These are phyloP conservation scores for Penicillium bialowiezense DNA, from an alignment of 495 filamentous ascomycete species.

Conservation along the genomic window DNA sequence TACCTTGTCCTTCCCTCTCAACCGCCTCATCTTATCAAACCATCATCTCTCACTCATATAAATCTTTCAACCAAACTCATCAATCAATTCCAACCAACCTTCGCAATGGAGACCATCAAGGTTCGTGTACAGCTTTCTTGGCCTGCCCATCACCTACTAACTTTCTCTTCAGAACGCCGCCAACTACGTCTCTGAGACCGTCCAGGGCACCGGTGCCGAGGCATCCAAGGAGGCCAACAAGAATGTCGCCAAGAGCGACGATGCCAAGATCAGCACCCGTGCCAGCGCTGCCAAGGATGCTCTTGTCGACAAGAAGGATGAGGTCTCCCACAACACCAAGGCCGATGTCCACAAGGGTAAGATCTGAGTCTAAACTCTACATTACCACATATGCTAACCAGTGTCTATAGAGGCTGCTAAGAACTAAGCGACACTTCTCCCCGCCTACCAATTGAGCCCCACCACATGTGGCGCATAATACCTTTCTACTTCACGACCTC, in stretches of 20 bases:
- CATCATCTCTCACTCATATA: neutral
- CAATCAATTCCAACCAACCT: neutral
- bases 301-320: slow-evolving; percentile 12
- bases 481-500: neutral
- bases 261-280: slow-evolving; percentile 9
- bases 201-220: slow-evolving; percentile 11
- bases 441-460: neutral
- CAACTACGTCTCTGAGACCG: slow-evolving; percentile 12
- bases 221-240: slow-evolving; percentile 17
- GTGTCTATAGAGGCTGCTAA: slow-evolving; percentile 1
- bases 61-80: neutral
- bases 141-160: neutral
- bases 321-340: slow-evolving; percentile 9
- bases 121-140: neutral
- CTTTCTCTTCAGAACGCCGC: slow-evolving; percentile 2
- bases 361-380: neutral
- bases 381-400: neutral
- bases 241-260: slow-evolving; percentile 9
- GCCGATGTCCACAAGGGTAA: slow-evolving; percentile 15
- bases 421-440: neutral
- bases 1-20: neutral
- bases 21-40: neutral
- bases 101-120: slow-evolving; percentile 7
- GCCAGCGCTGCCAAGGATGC: slow-evolving; percentile 15
- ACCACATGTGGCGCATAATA: no score